Evolutionary conservation across 139 green algal genomes (phyloP).

Genomic region (Pseudopediastrum boryanum): DNA sequence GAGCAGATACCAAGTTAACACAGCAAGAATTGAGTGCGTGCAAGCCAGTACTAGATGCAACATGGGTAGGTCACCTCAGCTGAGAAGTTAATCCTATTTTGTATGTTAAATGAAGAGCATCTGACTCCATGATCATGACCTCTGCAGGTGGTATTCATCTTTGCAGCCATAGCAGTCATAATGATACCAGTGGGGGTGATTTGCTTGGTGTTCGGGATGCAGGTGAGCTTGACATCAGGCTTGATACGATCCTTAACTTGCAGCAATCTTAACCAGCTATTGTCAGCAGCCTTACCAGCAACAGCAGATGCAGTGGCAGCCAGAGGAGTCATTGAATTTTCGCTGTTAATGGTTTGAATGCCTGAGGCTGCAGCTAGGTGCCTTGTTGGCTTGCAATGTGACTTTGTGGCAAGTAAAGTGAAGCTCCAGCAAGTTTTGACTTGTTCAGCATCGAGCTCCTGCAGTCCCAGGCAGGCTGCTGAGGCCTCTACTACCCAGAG

Average conservation of each 20-base stretch:
- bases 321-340: neutral
- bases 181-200: constrained; percentile 78
- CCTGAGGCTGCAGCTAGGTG: neutral
- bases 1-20: constrained; percentile 74
- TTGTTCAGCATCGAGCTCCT: too few species aligned
- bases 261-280: neutral
- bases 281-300: neutral
- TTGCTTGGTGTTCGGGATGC: constrained; percentile 59
- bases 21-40: constrained; percentile 84
- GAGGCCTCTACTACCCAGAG: too few species aligned
- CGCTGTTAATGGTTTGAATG: neutral
- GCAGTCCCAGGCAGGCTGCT: too few species aligned
- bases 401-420: too few species aligned
- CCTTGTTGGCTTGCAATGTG: neutral
- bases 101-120: neutral
- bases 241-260: neutral
- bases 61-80: constrained; percentile 53
- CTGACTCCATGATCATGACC: neutral
- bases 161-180: constrained; percentile 66
- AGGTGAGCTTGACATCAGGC: constrained; percentile 19
- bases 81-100: neutral
- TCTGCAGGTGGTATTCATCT: constrained; percentile 66
- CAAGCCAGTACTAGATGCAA: constrained; percentile 79
- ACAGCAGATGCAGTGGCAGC: neutral
- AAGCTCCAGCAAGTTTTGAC: too few species aligned